Percentiles rank a stretch among this genome's conserved stretches.
These are phyloP conservation scores for Endotrypanum monterogeii DNA, from an alignment of 208 protist genomes.

Conservation along the genomic window DNA sequence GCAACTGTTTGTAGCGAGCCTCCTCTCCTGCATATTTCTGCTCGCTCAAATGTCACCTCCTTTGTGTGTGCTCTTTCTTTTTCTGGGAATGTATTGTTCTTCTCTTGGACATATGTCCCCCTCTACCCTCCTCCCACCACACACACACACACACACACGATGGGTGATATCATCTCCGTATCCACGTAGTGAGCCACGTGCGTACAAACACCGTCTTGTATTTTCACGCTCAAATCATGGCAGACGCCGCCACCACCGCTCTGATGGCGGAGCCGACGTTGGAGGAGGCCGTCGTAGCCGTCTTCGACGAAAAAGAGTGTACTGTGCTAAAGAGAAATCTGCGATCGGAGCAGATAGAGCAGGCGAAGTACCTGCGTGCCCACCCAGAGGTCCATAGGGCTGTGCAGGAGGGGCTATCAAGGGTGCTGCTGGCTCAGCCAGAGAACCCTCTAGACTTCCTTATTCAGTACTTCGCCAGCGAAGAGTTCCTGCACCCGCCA, in stretches of 20 bases:
- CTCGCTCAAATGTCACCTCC: not conserved
- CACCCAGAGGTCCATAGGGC: constrained; percentile 78
- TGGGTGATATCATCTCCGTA: not conserved
- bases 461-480: constrained; percentile 44
- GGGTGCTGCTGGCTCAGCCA: constrained; percentile 58
- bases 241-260: not conserved
- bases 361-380: constrained; percentile 80
- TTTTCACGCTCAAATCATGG: constrained; percentile 1
- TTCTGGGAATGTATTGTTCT: too few relatives aligned
- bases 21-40: not conserved
- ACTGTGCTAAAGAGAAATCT: constrained; percentile 53
- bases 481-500: constrained; percentile 23
- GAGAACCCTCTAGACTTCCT: constrained; percentile 66
- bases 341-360: constrained; percentile 63
- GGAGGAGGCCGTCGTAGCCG: constrained; percentile 49
- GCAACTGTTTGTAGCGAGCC: not conserved
- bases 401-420: constrained; percentile 53
- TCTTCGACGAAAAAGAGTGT: constrained; percentile 73
- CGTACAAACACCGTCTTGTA: not conserved
- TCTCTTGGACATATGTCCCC: not conserved
- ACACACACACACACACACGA: constrained; percentile 8
- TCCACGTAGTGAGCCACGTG: not conserved
- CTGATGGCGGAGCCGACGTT: constrained; percentile 49
- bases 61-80: not conserved
- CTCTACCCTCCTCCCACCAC: not conserved